Conservation (phyloP, 2,329 filamentous ascomycete species). For the Leptographium flavum region DNA sequence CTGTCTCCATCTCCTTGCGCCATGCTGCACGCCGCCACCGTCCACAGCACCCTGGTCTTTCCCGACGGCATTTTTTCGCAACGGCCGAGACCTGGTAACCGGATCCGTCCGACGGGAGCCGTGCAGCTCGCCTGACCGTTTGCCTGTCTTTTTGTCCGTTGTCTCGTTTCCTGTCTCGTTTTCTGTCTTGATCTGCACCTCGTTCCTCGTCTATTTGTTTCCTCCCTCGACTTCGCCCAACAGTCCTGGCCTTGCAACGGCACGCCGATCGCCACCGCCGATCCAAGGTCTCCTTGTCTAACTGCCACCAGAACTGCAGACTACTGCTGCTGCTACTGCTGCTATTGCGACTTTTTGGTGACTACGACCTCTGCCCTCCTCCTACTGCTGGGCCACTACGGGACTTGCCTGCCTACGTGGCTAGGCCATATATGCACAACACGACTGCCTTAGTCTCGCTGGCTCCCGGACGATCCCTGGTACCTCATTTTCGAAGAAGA, state of each 20-base stretch:
- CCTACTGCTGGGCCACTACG: too few species aligned
- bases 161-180: not conserved
- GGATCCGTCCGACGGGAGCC: not conserved
- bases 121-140: not conserved
- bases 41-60: not conserved
- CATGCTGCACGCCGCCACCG: too few species aligned
- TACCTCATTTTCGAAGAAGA: not conserved
- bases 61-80: not conserved
- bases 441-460: slow-evolving; percentile 7
- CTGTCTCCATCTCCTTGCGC: too few species aligned
- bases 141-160: not conserved
- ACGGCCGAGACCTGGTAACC: slow-evolving; percentile 1
- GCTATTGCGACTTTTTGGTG: too few species aligned
- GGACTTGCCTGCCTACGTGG: not conserved
- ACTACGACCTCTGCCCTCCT: too few species aligned
- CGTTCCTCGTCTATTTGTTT: not conserved
- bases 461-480: slow-evolving; percentile 5
- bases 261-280: not conserved
- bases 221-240: not conserved
- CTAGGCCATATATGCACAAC: not conserved
- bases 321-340: too few species aligned
- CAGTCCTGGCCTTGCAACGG: not conserved
- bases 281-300: too few species aligned
- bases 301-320: too few species aligned
- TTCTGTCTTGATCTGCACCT: not conserved